Percentiles rank a stretch among this genome's conserved stretches.
These are phyloP conservation scores for Saccharomycopsis guyanensis DNA, from an alignment of 805 yeast genomes.

Conservation along the genomic window DNA sequence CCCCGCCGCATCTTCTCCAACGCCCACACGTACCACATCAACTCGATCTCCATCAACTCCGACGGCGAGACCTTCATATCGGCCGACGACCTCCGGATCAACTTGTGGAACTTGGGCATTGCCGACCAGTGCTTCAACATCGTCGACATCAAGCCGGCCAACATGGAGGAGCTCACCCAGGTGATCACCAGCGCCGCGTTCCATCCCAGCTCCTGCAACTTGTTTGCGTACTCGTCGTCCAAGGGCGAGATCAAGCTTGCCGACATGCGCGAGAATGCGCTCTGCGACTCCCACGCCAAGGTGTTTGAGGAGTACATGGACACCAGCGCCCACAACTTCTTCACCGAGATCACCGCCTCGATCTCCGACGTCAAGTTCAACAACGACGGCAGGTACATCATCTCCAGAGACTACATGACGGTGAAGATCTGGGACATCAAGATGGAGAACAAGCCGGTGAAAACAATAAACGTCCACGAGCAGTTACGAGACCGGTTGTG, in stretches of 20 bases:
- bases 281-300: slow-evolving; percentile 85
- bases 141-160: slow-evolving; percentile 95
- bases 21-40: slow-evolving; percentile 97
- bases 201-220: slow-evolving; percentile 87
- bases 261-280: slow-evolving; percentile 92
- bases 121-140: slow-evolving; percentile 95
- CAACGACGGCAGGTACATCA: slow-evolving; percentile 87
- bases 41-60: slow-evolving; percentile 87
- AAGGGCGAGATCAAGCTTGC: slow-evolving; percentile 93
- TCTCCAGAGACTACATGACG: slow-evolving; percentile 94
- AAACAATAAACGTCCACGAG: slow-evolving; percentile 93
- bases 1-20: slow-evolving; percentile 88
- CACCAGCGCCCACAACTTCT: slow-evolving; percentile 88
- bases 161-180: slow-evolving; percentile 98
- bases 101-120: slow-evolving; percentile 89
- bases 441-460: slow-evolving; percentile 92
- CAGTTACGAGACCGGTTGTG: slow-evolving; percentile 87
- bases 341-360: slow-evolving; percentile 92
- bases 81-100: slow-evolving; percentile 90
- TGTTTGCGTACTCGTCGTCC: slow-evolving; percentile 90
- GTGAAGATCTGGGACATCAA: slow-evolving; percentile 97
- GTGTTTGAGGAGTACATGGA: slow-evolving; percentile 90
- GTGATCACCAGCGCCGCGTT: slow-evolving; percentile 95
- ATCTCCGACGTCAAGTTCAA: slow-evolving; percentile 92
- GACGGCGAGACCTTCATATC: slow-evolving; percentile 94